A percentile compares a stretch with the other conserved stretches of the same genome.
Evolutionary conservation across 805 yeast species (phyloP).

Genomic region (Pichia scutulata): DNA sequence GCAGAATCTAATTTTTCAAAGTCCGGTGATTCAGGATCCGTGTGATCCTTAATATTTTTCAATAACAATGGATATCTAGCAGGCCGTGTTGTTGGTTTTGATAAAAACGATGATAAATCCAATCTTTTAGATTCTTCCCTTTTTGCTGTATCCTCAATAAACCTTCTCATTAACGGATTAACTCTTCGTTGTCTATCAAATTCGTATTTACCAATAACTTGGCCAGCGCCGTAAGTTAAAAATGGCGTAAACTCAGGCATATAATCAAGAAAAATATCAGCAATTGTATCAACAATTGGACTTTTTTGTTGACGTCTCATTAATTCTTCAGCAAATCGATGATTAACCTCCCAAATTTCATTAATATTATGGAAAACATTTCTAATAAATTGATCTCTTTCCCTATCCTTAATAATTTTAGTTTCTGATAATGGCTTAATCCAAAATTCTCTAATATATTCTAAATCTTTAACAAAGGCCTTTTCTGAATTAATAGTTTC

Average conservation of each 20-base stretch:
- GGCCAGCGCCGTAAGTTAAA: conserved; percentile 87
- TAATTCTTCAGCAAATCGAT: conserved; percentile 80
- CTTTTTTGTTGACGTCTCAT: conserved; percentile 79
- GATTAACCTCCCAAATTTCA: conserved; percentile 79
- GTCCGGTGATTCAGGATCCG: conserved; percentile 71
- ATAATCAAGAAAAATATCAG: conserved; percentile 78
- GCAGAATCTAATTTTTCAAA: conserved; percentile 62
- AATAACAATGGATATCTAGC: conserved; percentile 87
- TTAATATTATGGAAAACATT: conserved; percentile 86
- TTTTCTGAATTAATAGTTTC: conserved; percentile 92
- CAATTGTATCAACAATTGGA: conserved; percentile 78
- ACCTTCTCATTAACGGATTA: conserved; percentile 86
- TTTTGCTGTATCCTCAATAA: conserved; percentile 84
- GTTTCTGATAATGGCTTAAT: conserved; percentile 84
- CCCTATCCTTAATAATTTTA: conserved; percentile 78
- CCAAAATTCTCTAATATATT: conserved; percentile 88
- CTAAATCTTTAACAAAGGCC: conserved; percentile 90
- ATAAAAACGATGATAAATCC: conserved; percentile 85
- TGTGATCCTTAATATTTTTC: conserved; percentile 74
- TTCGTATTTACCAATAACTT: conserved; percentile 91
- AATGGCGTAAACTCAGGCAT: conserved; percentile 89
- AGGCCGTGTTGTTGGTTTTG: conserved; percentile 93
- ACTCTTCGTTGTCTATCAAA: conserved; percentile 89
- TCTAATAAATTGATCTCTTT: conserved; percentile 84
- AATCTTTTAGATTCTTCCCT: conserved; percentile 80